phyloP scores from a whole-genome alignment of 208 protist species.

The Wallacemonas sp. region DNA sequence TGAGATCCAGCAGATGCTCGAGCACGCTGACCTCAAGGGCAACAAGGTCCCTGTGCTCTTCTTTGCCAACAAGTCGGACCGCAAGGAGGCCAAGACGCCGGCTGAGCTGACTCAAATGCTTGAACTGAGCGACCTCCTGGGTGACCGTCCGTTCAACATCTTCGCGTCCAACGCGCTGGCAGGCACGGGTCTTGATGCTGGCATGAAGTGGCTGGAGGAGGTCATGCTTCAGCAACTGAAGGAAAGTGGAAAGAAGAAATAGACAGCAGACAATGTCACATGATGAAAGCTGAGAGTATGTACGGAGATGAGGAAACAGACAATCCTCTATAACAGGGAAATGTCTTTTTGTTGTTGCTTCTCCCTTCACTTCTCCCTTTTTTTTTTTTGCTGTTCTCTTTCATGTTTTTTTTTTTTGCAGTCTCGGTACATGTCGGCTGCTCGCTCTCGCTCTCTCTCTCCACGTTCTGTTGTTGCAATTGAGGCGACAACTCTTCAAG shows the following conservation, averaged over 20 bases:
- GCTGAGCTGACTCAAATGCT: conserved; percentile 84
- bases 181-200: conserved; percentile 66
- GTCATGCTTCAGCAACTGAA: conserved; percentile 40
- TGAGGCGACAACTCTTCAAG: no score
- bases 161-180: conserved; percentile 75
- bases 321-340: no score
- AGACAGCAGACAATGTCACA: neutral
- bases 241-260: conserved; percentile 35
- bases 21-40: conserved; percentile 53
- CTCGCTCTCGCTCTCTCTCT: neutral
- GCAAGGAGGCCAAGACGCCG: conserved; percentile 74
- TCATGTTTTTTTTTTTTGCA: neutral
- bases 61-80: conserved; percentile 94
- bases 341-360: conserved; percentile 9
- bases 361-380: conserved; percentile 1
- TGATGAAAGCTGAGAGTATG: neutral
- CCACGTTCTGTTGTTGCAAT: no score
- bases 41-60: conserved; percentile 72
- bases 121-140: conserved; percentile 62
- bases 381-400: neutral
- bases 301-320: no score
- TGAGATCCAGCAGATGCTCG: conserved; percentile 78
- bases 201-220: conserved; percentile 72
- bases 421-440: neutral
- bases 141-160: conserved; percentile 83